Base-by-base conservation (phyloP, 1,139 yeast genomes). In the Oligophagozyma castellii region DNA sequence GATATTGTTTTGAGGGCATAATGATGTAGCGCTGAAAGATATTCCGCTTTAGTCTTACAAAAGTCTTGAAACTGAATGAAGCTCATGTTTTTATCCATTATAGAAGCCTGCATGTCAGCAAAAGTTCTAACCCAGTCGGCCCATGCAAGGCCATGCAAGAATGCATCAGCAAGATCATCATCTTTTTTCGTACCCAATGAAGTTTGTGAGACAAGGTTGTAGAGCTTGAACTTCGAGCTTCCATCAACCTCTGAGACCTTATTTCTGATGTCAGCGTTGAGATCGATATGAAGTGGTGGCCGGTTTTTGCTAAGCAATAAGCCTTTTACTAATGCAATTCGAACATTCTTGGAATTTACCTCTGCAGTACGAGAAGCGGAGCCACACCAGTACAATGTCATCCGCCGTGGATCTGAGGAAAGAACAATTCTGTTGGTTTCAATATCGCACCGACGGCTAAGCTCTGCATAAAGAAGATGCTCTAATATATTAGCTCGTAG, bases 121-220 rank as follows among this genome's bases (percentile, higher is more conserved):
- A n/a, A n/a, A n/a, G 35, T 34, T 12, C 26, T 30, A 2, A 46
- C 23, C 72, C 76, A 71, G 11, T 57, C 51, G 10, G 57, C 33
- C 67, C 71, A 70, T 0, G 71, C 59, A 0, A 71, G 31, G 0
- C 69, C 76, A 46, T 74, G 80, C 4, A 73, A 46, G 12, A 74
- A 49, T 0, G 75, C 60, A 43, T 74, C 83, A 5, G 69, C 65
- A 13, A 72, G 46, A 43, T 74, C 83, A 43, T 74, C 83, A 20
- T 67, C 65, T 41, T 73, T 73, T 18, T 52, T 54, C 3, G 49
- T 43, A 1, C 51, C 53, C 19, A 24, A 22, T 4, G 12, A 7
- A 18, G 10, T 18, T 10, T 18, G 8, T 7, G 20, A 7, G 10
- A 7, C 8, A 7, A 18, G 20, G 20, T 18, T 18, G 10, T 7